phyloP scores from a whole-genome alignment of 75 land plant genomes.

The Pinus albicaulis region DNA sequence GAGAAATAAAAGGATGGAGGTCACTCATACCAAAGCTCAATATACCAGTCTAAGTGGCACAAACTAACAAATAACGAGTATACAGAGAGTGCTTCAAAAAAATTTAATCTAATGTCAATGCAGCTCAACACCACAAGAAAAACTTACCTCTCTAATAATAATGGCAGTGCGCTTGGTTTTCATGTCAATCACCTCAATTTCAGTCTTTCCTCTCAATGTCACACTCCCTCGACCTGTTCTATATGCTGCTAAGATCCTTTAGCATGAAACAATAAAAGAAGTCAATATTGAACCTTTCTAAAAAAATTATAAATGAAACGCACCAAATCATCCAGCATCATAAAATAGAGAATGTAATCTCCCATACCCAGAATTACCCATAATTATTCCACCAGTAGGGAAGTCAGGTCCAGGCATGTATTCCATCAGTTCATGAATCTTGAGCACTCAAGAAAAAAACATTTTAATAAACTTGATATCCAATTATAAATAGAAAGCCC shows the following conservation, averaged over 20 bases:
- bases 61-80: no score
- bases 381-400: slow-evolving; percentile 94
- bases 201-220: slow-evolving; percentile 84
- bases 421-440: slow-evolving; percentile 95
- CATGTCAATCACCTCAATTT: slow-evolving; percentile 71
- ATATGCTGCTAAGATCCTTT: slow-evolving; percentile 85
- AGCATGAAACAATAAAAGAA: slow-evolving; percentile 6
- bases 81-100: no score
- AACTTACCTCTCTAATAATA: slow-evolving; percentile 81
- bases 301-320: neutral
- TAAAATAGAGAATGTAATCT: neutral
- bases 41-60: no score
- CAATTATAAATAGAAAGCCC: neutral
- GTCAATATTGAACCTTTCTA: neutral
- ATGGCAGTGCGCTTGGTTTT: slow-evolving; percentile 56
- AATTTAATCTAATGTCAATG: no score
- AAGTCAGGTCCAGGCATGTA: slow-evolving; percentile 99
- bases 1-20: no score
- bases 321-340: neutral
- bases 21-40: no score
- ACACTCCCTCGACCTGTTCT: slow-evolving; percentile 84
- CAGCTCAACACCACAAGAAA: neutral
- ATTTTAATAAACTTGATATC: neutral
- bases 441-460: neutral
- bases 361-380: slow-evolving; percentile 86